Conservation (phyloP, 192 early-diverging fungal species). For the Entomortierella beljakovae region DNA sequence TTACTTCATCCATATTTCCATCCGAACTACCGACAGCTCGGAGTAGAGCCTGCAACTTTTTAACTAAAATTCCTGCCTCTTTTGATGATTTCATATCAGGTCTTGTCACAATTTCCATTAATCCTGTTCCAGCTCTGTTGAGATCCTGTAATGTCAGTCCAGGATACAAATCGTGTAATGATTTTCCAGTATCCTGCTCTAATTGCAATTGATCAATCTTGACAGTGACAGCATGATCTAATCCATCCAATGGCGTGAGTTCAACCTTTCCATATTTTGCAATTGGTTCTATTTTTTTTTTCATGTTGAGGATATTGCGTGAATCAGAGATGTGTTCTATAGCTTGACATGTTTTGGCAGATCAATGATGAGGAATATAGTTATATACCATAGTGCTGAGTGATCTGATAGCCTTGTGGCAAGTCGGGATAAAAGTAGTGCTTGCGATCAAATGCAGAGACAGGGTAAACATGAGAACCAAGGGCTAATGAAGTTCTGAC, state of each 20-base stretch:
- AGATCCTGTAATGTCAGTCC: slow-evolving; percentile 81
- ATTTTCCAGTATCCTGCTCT: slow-evolving; percentile 95
- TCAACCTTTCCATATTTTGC: slow-evolving; percentile 76
- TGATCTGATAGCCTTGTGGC: slow-evolving; percentile 95
- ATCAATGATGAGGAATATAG: too few species aligned
- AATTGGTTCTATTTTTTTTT: slow-evolving; percentile 80
- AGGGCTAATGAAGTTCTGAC: slow-evolving; percentile 80
- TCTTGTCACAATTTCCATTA: slow-evolving; percentile 93
- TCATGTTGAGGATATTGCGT: too few species aligned
- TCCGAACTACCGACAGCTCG: slow-evolving; percentile 77
- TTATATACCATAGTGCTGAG: slow-evolving; percentile 76
- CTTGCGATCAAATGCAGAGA: slow-evolving; percentile 90
- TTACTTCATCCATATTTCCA: slow-evolving; percentile 89
- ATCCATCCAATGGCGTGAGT: slow-evolving; percentile 69
- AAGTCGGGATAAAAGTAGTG: slow-evolving; percentile 97
- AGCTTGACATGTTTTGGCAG: too few species aligned
- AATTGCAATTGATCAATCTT: slow-evolving; percentile 89
- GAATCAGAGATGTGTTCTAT: too few species aligned
- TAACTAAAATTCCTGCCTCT: slow-evolving; percentile 80
- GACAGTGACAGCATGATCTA: slow-evolving; percentile 61
- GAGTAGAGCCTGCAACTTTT: slow-evolving; percentile 82
- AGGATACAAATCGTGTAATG: slow-evolving; percentile 68
- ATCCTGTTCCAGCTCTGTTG: slow-evolving; percentile 87
- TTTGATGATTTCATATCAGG: slow-evolving; percentile 83
- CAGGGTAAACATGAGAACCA: slow-evolving; percentile 67